Percentiles rank a stretch among this genome's conserved stretches.
Conservation (phyloP, 768 basidiomycete species). For the Boletus rex-veris region DNA sequence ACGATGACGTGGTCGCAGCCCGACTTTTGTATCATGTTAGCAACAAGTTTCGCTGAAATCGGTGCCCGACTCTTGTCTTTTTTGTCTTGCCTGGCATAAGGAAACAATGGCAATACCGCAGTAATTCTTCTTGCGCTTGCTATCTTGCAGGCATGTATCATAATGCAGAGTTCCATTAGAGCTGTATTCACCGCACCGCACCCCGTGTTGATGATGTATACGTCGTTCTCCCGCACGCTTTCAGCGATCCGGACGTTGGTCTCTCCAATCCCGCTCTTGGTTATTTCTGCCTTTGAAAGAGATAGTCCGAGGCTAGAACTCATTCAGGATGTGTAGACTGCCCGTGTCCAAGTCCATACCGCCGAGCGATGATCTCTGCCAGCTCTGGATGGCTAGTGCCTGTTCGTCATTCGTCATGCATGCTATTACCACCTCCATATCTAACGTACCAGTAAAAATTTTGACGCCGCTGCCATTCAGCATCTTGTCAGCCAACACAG, state of each 20-base stretch:
- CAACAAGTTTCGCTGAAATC: constrained; percentile 96
- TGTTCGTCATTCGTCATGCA: constrained; percentile 27
- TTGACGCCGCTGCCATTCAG: constrained; percentile 57
- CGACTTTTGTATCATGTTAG: constrained; percentile 92
- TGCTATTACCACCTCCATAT: constrained; percentile 1
- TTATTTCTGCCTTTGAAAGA: constrained; percentile 83
- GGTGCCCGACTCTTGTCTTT: constrained; percentile 99
- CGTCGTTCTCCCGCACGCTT: constrained; percentile 96
- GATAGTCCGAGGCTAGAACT: constrained; percentile 77
- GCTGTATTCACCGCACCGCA: constrained; percentile 85
- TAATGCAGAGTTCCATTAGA: constrained; percentile 97
- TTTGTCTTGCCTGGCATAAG: constrained; percentile 97
- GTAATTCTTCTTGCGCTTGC: constrained; percentile 98
- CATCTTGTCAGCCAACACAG: constrained; percentile 34
- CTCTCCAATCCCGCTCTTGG: constrained; percentile 87
- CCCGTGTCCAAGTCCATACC: constrained; percentile 45
- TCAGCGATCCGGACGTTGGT: constrained; percentile 89
- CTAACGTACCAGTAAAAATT: constrained; percentile 51
- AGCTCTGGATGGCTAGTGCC: constrained; percentile 95
- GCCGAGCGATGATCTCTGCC: constrained; percentile 88
- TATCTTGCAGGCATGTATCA: constrained; percentile 99
- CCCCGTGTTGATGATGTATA: constrained; percentile 96
- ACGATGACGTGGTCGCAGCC: constrained; percentile 98
- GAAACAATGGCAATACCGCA: constrained; percentile 96
- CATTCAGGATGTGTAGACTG: constrained; percentile 23